These are phyloP conservation scores for Diaporthe vaccinii DNA, from an alignment of 2,329 filamentous ascomycete species.

Conservation along the genomic window DNA sequence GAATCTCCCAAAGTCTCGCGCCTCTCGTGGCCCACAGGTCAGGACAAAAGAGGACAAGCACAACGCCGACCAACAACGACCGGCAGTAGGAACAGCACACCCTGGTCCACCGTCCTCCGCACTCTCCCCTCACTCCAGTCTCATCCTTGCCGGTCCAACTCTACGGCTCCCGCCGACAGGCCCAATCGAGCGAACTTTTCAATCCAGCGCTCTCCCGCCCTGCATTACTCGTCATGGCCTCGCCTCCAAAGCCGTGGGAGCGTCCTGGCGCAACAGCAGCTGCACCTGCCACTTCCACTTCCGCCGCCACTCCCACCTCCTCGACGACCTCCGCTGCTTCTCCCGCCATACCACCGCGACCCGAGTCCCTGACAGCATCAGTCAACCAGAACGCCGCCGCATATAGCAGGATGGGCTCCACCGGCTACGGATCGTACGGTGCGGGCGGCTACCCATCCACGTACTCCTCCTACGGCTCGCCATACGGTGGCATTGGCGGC, in stretches of 20 bases:
- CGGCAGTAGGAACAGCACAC: constrained; percentile 21
- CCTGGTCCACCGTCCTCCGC: constrained; percentile 18
- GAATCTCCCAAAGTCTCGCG: not conserved
- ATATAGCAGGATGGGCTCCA: constrained; percentile 70
- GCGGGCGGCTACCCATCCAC: constrained; percentile 56
- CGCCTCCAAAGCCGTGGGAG: constrained; percentile 99
- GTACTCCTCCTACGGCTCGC: constrained; percentile 56
- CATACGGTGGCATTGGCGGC: constrained; percentile 57
- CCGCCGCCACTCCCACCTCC: constrained; percentile 55
- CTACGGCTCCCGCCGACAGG: constrained; percentile 5
- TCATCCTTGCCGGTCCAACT: constrained; percentile 8
- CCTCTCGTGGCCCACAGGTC: constrained; percentile 24
- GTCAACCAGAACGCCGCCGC: constrained; percentile 91
- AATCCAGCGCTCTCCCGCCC: not conserved
- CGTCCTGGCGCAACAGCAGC: constrained; percentile 73
- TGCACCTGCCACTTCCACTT: constrained; percentile 53
- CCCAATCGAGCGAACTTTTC: constrained; percentile 1
- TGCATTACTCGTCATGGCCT: constrained; percentile 66
- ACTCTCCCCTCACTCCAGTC: constrained; percentile 27
- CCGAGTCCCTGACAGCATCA: constrained; percentile 80
- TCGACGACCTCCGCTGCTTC: constrained; percentile 60
- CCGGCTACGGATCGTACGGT: constrained; percentile 54
- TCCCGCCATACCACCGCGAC: constrained; percentile 84
- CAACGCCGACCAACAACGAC: not conserved
- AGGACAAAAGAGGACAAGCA: constrained; percentile 23